These are phyloP conservation scores for Scytalidium sp. DNA, from an alignment of 2,329 filamentous ascomycete genomes.

Conservation along the genomic window DNA sequence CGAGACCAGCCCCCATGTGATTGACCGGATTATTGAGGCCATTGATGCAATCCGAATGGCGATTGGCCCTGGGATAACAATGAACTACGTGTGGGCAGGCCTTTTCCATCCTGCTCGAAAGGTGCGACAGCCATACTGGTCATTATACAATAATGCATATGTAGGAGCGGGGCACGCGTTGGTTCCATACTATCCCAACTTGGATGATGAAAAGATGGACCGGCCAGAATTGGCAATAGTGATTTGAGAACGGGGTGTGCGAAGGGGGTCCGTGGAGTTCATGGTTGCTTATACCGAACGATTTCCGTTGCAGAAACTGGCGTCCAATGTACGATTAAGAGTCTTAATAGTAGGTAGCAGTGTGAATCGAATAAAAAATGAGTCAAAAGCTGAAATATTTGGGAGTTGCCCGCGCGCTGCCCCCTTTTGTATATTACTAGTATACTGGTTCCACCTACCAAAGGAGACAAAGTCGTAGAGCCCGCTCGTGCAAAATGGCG, in stretches of 20 bases:
- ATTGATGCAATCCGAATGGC: conserved; percentile 95
- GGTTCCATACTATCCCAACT: conserved; percentile 90
- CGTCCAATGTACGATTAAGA: not conserved
- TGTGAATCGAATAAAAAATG: too few relatives aligned
- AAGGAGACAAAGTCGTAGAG: too few relatives aligned
- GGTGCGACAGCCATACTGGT: conserved; percentile 91
- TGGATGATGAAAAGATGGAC: conserved; percentile 77
- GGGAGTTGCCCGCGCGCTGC: too few relatives aligned
- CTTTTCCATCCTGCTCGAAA: conserved; percentile 96
- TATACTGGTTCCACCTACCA: too few relatives aligned
- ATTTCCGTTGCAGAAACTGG: not conserved
- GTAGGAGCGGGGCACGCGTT: conserved; percentile 91
- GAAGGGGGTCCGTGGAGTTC: conserved; percentile 4
- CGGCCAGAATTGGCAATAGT: conserved; percentile 81
- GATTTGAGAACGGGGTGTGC: conserved; percentile 45
- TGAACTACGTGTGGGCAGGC: conserved; percentile 98
- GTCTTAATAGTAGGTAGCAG: too few relatives aligned
- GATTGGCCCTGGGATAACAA: conserved; percentile 84
- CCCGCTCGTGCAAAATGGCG: too few relatives aligned
- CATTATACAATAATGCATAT: conserved; percentile 85
- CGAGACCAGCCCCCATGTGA: conserved; percentile 96
- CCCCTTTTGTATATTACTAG: too few relatives aligned
- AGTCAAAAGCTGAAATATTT: too few relatives aligned
- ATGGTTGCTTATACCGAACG: not conserved
- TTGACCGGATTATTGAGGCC: conserved; percentile 95